These are phyloP conservation scores for Euphorbia celastroides DNA, from an alignment of 441 rosid genomes.

Conservation along the genomic window DNA sequence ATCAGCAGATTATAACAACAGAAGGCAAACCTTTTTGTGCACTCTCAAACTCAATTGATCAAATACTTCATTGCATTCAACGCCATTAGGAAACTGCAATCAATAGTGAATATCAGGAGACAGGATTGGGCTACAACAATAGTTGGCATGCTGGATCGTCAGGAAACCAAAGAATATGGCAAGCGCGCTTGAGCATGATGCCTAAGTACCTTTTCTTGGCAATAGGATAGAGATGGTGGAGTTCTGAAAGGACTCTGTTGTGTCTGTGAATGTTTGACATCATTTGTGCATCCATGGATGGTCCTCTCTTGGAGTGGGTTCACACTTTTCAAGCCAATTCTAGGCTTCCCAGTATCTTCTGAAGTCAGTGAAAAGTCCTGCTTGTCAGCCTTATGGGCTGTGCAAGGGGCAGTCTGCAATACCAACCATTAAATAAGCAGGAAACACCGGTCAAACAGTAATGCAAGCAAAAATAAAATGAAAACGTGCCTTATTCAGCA, in stretches of 20 bases:
- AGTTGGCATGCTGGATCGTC: background rate
- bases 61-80: slow-evolving; percentile 37
- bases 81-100: slow-evolving; percentile 41
- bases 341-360: slow-evolving; percentile 35
- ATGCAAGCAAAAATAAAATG: background rate
- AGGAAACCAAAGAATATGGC: background rate
- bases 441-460: slow-evolving; percentile 1
- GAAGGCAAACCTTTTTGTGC: slow-evolving; percentile 69
- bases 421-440: background rate
- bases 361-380: slow-evolving; percentile 45
- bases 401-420: slow-evolving; percentile 29
- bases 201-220: slow-evolving; percentile 49
- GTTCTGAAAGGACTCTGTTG: slow-evolving; percentile 86
- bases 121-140: background rate
- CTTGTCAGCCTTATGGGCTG: slow-evolving; percentile 39
- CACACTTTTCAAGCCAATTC: slow-evolving; percentile 38
- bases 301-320: slow-evolving; percentile 35
- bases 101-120: slow-evolving; percentile 10
- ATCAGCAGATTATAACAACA: slow-evolving; percentile 2
- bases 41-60: slow-evolving; percentile 45
- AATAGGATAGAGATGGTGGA: slow-evolving; percentile 78
- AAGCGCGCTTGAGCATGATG: slow-evolving; percentile 4
- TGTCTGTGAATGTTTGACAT: slow-evolving; percentile 22
- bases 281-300: slow-evolving; percentile 23
- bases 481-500: slow-evolving; percentile 38